Evolutionary conservation across 129 eudicot genomes (phyloP).

Genomic region (Tanacetum coccineum): DNA sequence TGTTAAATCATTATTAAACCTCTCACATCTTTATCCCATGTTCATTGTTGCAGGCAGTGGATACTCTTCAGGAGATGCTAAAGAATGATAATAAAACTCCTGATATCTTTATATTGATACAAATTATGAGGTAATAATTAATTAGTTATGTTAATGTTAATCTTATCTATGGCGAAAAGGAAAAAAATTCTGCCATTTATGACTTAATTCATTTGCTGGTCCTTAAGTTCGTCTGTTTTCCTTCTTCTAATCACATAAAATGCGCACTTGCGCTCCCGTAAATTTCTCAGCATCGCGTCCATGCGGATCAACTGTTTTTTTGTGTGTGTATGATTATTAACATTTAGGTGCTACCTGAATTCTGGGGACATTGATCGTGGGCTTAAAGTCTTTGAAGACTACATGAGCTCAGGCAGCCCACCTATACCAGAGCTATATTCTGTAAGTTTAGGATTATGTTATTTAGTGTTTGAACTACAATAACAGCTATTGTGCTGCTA

Average conservation of each 20-base stretch:
- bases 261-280: too few species aligned
- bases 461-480: not conserved
- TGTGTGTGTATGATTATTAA: slow-evolving; percentile 4
- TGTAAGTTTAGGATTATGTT: slow-evolving; percentile 43
- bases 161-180: not conserved
- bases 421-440: slow-evolving; percentile 51
- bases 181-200: not conserved
- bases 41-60: slow-evolving; percentile 50
- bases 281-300: not conserved
- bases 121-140: slow-evolving; percentile 60
- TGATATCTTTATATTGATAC: slow-evolving; percentile 61
- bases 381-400: slow-evolving; percentile 56
- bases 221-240: not conserved
- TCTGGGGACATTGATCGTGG: slow-evolving; percentile 76
- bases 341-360: slow-evolving; percentile 68
- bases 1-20: not conserved
- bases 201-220: not conserved
- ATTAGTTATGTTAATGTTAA: not conserved
- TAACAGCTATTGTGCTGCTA: not conserved
- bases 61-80: slow-evolving; percentile 65
- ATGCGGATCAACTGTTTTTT: slow-evolving; percentile 1
- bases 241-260: too few species aligned
- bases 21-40: slow-evolving; percentile 8
- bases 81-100: slow-evolving; percentile 41
- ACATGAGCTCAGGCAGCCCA: slow-evolving; percentile 46